phyloP scores from a whole-genome alignment of 1,139 yeast genomes.

The Saccharomycopsis hybrid region DNA sequence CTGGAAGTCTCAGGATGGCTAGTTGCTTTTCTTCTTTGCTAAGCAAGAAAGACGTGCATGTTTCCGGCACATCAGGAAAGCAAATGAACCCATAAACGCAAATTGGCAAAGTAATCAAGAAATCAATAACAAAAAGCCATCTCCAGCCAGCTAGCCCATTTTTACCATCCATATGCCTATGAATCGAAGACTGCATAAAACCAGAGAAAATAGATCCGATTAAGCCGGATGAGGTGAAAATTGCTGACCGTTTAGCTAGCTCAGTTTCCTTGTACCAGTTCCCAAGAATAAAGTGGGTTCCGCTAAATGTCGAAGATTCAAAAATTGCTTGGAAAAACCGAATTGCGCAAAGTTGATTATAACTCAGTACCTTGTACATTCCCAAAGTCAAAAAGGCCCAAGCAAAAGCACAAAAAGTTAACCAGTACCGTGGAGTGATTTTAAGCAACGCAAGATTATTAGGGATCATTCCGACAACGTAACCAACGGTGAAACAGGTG shows the following conservation, averaged over 20 bases:
- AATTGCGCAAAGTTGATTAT: slow-evolving; percentile 42
- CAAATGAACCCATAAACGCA: slow-evolving; percentile 47
- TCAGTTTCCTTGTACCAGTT: slow-evolving; percentile 48
- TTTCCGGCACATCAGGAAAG: slow-evolving; percentile 55
- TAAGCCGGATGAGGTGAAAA: slow-evolving; percentile 48
- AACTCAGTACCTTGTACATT: slow-evolving; percentile 39
- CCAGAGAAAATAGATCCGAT: slow-evolving; percentile 51
- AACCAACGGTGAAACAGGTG: slow-evolving; percentile 56
- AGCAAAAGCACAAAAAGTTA: slow-evolving; percentile 45
- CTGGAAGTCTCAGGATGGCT: slow-evolving; percentile 40
- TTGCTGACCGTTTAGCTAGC: slow-evolving; percentile 43
- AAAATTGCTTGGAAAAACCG: slow-evolving; percentile 51
- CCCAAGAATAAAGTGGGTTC: slow-evolving; percentile 47
- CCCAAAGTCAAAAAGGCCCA: slow-evolving; percentile 54
- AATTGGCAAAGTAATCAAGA: slow-evolving; percentile 48
- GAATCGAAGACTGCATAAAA: slow-evolving; percentile 56
- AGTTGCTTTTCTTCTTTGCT: slow-evolving; percentile 33
- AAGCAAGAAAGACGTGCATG: slow-evolving; percentile 36
- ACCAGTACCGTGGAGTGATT: slow-evolving; percentile 49
- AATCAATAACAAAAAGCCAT: slow-evolving; percentile 63
- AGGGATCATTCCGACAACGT: slow-evolving; percentile 54
- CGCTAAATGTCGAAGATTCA: slow-evolving; percentile 50
- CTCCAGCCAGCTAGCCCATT: slow-evolving; percentile 57
- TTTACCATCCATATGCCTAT: slow-evolving; percentile 39
- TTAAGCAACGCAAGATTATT: slow-evolving; percentile 45